These are phyloP conservation scores for Udeniomyces megalosporus DNA, from an alignment of 768 basidiomycete species.

Conservation along the genomic window DNA sequence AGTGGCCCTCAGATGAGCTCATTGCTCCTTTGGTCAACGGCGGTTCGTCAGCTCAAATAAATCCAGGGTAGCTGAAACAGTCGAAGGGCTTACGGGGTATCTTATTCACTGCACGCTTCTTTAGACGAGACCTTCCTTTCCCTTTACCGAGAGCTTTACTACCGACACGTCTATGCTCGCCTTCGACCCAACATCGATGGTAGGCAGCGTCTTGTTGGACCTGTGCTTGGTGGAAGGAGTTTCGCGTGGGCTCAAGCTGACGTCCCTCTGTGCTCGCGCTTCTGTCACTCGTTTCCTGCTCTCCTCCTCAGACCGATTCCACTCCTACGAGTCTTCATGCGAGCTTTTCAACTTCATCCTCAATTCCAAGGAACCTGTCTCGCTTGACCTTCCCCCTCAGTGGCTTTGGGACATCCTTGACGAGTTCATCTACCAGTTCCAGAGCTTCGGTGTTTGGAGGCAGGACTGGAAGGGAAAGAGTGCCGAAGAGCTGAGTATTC, in stretches of 20 bases:
- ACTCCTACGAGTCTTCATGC: slow-evolving; percentile 77
- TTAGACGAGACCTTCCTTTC: slow-evolving; percentile 87
- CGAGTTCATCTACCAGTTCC: slow-evolving; percentile 78
- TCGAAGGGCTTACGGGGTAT: not conserved
- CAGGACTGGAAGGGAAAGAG: slow-evolving; percentile 62
- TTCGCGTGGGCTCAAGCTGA: too few relatives aligned
- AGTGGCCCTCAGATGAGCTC: slow-evolving; percentile 95
- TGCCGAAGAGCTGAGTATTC: slow-evolving; percentile 36
- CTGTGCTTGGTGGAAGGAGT: too few relatives aligned
- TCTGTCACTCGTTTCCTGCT: too few relatives aligned
- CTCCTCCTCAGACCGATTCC: slow-evolving; percentile 55
- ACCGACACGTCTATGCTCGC: slow-evolving; percentile 75
- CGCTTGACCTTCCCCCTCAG: slow-evolving; percentile 86
- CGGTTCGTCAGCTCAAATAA: slow-evolving; percentile 37
- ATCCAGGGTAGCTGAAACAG: too few relatives aligned
- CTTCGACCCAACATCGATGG: slow-evolving; percentile 77
- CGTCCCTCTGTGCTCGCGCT: too few relatives aligned
- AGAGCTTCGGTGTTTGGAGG: slow-evolving; percentile 81
- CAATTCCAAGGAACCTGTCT: slow-evolving; percentile 84
- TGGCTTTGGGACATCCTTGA: slow-evolving; percentile 74
- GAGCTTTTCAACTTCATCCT: slow-evolving; percentile 95
- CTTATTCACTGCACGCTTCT: not conserved
- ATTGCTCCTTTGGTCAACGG: slow-evolving; percentile 89
- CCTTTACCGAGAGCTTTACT: slow-evolving; percentile 71
- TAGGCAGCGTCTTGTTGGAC: too few relatives aligned